These are phyloP conservation scores for Diplodia seriata DNA, from an alignment of 2,329 filamentous ascomycete species.

Conservation along the genomic window DNA sequence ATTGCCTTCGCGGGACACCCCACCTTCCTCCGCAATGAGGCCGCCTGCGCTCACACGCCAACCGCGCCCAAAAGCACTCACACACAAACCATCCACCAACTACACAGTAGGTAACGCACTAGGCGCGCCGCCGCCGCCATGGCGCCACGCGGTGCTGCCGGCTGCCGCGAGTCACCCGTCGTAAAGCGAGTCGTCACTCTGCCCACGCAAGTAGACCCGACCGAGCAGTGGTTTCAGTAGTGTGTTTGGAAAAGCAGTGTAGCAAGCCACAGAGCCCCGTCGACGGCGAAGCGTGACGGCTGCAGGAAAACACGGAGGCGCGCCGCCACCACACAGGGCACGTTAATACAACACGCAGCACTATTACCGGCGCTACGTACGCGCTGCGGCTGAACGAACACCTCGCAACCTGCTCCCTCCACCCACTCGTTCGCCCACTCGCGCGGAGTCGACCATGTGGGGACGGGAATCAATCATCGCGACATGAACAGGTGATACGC, in stretches of 20 bases:
- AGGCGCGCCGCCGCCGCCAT: slow-evolving; percentile 9
- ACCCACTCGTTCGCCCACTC: neutral
- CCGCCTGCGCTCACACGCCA: neutral
- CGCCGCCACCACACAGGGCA: neutral
- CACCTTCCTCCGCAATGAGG: slow-evolving; percentile 18
- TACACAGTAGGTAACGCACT: neutral
- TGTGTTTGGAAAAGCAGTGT: neutral
- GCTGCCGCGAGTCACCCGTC: slow-evolving; percentile 2
- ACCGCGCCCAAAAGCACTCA: neutral
- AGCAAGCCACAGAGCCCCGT: neutral
- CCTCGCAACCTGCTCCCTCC: neutral
- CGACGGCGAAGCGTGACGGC: neutral
- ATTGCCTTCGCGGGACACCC: neutral
- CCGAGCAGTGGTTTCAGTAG: neutral
- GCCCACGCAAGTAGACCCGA: neutral
- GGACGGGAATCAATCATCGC: neutral
- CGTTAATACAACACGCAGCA: neutral
- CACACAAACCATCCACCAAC: slow-evolving; percentile 1
- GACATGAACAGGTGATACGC: slow-evolving; percentile 2
- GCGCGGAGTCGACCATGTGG: neutral
- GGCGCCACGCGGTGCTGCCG: slow-evolving; percentile 2
- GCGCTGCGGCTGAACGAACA: no score
- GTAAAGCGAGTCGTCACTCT: neutral
- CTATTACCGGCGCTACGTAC: neutral
- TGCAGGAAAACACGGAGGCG: neutral